These are phyloP conservation scores for Fusarium verticillioides DNA, from an alignment of 2,329 filamentous ascomycete species.

Conservation along the genomic window DNA sequence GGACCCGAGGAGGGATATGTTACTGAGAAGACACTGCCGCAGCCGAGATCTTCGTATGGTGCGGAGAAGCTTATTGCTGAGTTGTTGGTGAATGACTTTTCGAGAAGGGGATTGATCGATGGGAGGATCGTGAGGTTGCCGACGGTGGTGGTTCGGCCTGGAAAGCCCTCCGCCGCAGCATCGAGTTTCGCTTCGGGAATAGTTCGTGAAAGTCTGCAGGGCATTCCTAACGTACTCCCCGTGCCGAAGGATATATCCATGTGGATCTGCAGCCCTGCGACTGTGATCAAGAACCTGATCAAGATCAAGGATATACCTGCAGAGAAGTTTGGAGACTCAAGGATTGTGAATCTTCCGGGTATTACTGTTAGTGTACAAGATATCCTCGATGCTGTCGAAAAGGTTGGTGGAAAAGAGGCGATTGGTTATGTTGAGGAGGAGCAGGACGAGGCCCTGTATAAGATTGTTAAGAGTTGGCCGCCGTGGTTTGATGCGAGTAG, in stretches of 20 bases:
- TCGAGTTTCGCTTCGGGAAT: conserved; percentile 71
- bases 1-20: conserved; percentile 48
- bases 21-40: conserved; percentile 49
- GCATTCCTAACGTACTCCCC: conserved; percentile 59
- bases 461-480: conserved; percentile 66
- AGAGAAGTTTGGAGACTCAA: conserved; percentile 51
- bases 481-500: conserved; percentile 60
- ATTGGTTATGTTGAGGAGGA: conserved; percentile 57
- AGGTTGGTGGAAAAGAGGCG: conserved; percentile 59
- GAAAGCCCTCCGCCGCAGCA: conserved; percentile 69
- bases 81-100: conserved; percentile 48
- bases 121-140: conserved; percentile 68
- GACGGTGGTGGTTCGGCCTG: conserved; percentile 69
- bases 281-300: conserved; percentile 61
- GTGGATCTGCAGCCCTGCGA: conserved; percentile 64
- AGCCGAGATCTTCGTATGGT: conserved; percentile 68
- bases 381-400: conserved; percentile 62
- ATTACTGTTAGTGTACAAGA: conserved; percentile 63
- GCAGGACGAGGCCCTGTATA: conserved; percentile 57
- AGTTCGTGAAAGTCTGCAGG: conserved; percentile 65
- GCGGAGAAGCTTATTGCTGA: conserved; percentile 72
- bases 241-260: conserved; percentile 58
- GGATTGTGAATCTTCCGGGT: conserved; percentile 64
- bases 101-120: conserved; percentile 64
- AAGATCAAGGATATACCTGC: conserved; percentile 54